phyloP scores from a whole-genome alignment of 176 grass and related monocot species.

The Phyllostachys edulis region DNA sequence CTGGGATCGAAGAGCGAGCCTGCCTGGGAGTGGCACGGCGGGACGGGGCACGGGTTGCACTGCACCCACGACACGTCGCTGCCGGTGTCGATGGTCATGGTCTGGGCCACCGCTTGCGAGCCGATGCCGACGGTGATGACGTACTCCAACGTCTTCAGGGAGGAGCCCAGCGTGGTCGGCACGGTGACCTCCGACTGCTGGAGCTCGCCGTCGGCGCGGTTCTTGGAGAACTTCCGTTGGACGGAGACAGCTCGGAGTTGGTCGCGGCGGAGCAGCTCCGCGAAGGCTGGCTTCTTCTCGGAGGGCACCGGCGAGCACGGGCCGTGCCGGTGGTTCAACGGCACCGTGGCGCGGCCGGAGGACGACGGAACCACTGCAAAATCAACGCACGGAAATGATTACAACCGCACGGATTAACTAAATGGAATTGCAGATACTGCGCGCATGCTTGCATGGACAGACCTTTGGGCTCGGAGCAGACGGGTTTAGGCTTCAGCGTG shows the following conservation, averaged over 20 bases:
- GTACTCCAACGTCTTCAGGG: constrained; percentile 48
- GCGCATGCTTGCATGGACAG: neutral
- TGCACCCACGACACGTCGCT: constrained; percentile 81
- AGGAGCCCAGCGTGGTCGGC: constrained; percentile 20
- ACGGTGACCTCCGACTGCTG: constrained; percentile 18
- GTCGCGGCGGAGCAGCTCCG: constrained; percentile 54
- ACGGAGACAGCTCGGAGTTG: constrained; percentile 45
- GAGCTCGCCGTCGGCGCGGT: neutral
- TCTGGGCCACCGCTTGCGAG: constrained; percentile 34
- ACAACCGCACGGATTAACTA: neutral
- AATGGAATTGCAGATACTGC: neutral
- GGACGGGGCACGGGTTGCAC: constrained; percentile 48
- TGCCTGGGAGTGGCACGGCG: constrained; percentile 41
- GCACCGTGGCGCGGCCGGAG: neutral
- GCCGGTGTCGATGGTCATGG: constrained; percentile 59
- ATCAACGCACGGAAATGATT: neutral
- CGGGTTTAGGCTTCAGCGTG: neutral
- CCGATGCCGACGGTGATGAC: constrained; percentile 50
- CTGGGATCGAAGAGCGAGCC: constrained; percentile 52
- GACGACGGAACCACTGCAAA: constrained; percentile 11
- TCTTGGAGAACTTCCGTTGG: constrained; percentile 28
- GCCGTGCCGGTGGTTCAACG: constrained; percentile 53
- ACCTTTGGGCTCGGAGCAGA: constrained; percentile 35
- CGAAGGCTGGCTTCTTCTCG: neutral
- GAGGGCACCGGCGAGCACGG: constrained; percentile 50